phyloP scores from a whole-genome alignment of 306 rosid species.

The Cicer judaicum region DNA sequence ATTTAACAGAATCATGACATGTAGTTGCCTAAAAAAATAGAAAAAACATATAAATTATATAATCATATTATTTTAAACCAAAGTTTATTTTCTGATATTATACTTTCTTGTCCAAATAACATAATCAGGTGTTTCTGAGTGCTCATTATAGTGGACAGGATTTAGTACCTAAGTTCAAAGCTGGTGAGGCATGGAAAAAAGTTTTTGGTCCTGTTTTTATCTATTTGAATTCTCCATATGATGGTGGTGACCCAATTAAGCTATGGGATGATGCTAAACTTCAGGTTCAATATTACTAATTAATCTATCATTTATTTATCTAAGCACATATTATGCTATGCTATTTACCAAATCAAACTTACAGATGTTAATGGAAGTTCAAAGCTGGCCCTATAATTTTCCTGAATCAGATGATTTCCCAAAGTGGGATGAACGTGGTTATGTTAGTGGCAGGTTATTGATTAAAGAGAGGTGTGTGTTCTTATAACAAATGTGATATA shows the following conservation, averaged over 20 bases:
- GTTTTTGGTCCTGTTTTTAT: slow-evolving; percentile 86
- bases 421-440: slow-evolving; percentile 67
- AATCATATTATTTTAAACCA: background rate
- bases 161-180: slow-evolving; percentile 62
- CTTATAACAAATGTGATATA: background rate
- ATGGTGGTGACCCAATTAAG: slow-evolving; percentile 45
- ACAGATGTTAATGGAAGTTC: slow-evolving; percentile 76
- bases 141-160: slow-evolving; percentile 87
- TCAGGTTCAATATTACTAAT: slow-evolving; percentile 58
- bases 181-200: slow-evolving; percentile 88
- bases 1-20: too few species aligned
- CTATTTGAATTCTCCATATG: slow-evolving; percentile 61
- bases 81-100: slow-evolving; percentile 8
- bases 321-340: background rate
- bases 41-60: too few species aligned
- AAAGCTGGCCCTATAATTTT: slow-evolving; percentile 86
- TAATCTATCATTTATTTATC: background rate
- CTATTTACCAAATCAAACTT: slow-evolving; percentile 1
- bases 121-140: slow-evolving; percentile 79
- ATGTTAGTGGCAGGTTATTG: slow-evolving; percentile 68
- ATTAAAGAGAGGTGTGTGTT: slow-evolving; percentile 59
- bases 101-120: background rate
- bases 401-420: slow-evolving; percentile 74
- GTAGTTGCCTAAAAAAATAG: too few species aligned
- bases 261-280: slow-evolving; percentile 84